phyloP scores from a whole-genome alignment of 176 grass and related monocot genomes.

The Saccharum spontaneum region DNA sequence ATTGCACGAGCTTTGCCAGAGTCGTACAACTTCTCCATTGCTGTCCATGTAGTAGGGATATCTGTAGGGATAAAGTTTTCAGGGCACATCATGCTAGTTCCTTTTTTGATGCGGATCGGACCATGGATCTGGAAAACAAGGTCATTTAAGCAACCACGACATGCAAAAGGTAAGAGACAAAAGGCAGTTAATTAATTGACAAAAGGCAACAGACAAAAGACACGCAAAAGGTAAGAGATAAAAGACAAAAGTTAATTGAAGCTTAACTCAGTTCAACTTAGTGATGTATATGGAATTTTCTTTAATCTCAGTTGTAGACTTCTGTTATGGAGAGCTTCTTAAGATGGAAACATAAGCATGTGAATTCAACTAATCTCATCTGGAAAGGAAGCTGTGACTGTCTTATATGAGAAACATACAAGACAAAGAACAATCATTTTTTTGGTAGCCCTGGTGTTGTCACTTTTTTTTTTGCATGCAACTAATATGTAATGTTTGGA shows the following conservation, averaged over 20 bases:
- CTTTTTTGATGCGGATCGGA: slow-evolving; percentile 46
- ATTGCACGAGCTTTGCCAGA: slow-evolving; percentile 54
- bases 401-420: slow-evolving; percentile 5
- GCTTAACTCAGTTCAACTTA: not conserved
- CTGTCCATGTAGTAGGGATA: slow-evolving; percentile 53
- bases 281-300: not conserved
- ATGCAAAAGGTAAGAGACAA: not conserved
- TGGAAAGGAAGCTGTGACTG: not conserved
- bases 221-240: too few species aligned
- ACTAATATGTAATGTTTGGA: not conserved
- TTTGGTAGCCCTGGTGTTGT: not conserved
- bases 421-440: not conserved
- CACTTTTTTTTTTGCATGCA: not conserved
- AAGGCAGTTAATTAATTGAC: not conserved
- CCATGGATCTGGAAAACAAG: slow-evolving; percentile 39
- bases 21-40: slow-evolving; percentile 55
- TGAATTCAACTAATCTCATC: too few species aligned
- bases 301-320: not conserved
- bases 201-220: too few species aligned
- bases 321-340: not conserved
- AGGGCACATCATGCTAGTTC: slow-evolving; percentile 4
- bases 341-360: not conserved
- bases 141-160: slow-evolving; percentile 9
- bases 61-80: slow-evolving; percentile 40
- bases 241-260: not conserved